Base-by-base conservation (phyloP, 2,329 filamentous ascomycete species). In the Colletotrichum sp. region DNA sequence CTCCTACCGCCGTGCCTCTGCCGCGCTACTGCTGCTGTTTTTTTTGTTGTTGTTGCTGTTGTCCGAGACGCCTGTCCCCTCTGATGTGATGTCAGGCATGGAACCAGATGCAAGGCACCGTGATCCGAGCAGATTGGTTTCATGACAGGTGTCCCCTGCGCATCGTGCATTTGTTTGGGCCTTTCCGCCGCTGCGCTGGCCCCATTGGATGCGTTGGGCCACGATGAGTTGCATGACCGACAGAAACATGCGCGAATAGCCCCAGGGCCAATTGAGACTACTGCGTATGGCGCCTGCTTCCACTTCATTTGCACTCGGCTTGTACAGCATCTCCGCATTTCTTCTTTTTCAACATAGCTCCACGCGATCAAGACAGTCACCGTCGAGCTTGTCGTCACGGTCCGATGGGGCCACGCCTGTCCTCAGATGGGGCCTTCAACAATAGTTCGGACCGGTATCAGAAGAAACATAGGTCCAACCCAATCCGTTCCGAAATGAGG, bases 111-210 rank as follows among this genome's bases (percentile, higher is more conserved):
- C 64, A 73, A 73, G 56, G 73, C 70, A 75, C 73, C 36, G 21
- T 61, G 55, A 67, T 38, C 36, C 21, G 58, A 58, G 38, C 48
- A 58, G 26, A 61, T 55, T 34, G 56, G 71, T 64, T 64, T 75
- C 72, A 66, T 66, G 61, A 36, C 61, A 75, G 61, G 61, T 69
- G n/a, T 66, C 61, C 68, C 61, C 61, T 73, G 64, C 73, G 70
- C 70, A 65, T 73, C 67, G 43, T 38, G 70, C 21, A 24, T 64
- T 75, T 72, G 64, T 73, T 73, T 73, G 58, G 73, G 62, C 65
- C 55, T 75, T 32, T 61, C 62, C 62, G 62, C 73, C 36, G 36
- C 34, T 6, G 8, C 48, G 55, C 56, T 18, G 38, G 36, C 71
- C 48, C 68, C 68, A 48, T 66, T 34, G 28, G 56, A 64, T 60